These are phyloP conservation scores for Fusarium coffeatum DNA, from an alignment of 2,329 filamentous ascomycete species.

Conservation along the genomic window DNA sequence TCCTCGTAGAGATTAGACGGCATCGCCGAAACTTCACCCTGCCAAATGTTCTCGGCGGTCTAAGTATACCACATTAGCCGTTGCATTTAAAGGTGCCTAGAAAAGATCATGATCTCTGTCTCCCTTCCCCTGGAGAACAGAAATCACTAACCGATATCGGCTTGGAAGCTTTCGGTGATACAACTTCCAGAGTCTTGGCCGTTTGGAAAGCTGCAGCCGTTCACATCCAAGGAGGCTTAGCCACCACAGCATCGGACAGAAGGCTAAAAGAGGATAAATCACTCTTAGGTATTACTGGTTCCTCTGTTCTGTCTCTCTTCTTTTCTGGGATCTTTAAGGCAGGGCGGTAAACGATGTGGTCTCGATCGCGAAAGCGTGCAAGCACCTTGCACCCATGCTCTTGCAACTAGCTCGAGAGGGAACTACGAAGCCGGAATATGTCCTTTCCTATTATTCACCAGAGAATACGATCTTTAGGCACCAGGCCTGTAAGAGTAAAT, in stretches of 20 bases:
- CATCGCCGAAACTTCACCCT: slow-evolving; percentile 2
- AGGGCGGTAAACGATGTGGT: not conserved
- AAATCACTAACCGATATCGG: not conserved
- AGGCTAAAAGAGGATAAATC: not conserved
- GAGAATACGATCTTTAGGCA: no score
- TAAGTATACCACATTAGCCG: not conserved
- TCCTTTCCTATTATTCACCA: not conserved
- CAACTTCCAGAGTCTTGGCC: not conserved
- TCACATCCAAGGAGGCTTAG: not conserved
- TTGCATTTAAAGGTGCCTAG: not conserved
- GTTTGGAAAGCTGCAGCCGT: not conserved
- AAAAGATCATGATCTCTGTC: not conserved
- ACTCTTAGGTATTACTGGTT: not conserved
- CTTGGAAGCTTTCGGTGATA: not conserved
- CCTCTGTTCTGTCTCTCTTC: not conserved
- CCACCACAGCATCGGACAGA: not conserved
- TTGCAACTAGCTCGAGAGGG: not conserved
- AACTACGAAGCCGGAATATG: no score
- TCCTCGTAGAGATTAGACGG: not conserved
- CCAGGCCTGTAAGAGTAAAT: not conserved
- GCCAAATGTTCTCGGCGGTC: not conserved
- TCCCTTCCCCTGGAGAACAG: not conserved
- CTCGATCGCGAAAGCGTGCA: not conserved
- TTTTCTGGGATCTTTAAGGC: rapidly evolving
- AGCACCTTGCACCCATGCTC: not conserved